Conservation (phyloP, 2,329 filamentous ascomycete genomes). For the Lasiodiplodia sp. region DNA sequence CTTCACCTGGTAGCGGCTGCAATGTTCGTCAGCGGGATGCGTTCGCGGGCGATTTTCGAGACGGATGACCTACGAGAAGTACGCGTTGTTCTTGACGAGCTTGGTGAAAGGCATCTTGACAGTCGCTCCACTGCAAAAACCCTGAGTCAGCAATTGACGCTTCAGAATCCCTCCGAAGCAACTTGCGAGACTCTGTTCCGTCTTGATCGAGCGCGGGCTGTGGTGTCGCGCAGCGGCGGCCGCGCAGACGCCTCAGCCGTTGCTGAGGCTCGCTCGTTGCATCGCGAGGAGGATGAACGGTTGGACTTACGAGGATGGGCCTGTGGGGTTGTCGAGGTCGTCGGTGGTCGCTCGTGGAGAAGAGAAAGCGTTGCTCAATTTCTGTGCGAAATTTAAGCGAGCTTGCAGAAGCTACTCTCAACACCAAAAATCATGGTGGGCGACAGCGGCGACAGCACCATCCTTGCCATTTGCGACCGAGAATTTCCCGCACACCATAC, state of each 20-base stretch:
- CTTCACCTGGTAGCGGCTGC: conserved; percentile 98
- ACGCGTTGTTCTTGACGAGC: conserved; percentile 95
- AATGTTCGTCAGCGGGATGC: conserved; percentile 36
- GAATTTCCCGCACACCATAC: neutral
- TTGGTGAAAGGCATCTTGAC: conserved; percentile 59
- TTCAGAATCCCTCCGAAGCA: conserved; percentile 95
- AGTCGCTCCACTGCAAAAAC: conserved; percentile 65
- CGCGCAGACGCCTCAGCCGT: conserved; percentile 20
- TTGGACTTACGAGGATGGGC: conserved; percentile 27
- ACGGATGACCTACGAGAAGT: conserved; percentile 82
- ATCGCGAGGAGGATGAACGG: conserved; percentile 8
- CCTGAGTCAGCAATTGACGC: conserved; percentile 99
- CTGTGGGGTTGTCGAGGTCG: conserved; percentile 29
- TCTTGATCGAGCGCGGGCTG: conserved; percentile 9
- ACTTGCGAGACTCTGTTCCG: conserved; percentile 68
- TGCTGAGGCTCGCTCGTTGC: conserved; percentile 23
- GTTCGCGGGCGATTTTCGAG: neutral
- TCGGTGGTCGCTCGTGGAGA: conserved; percentile 29
- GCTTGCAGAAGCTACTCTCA: conserved; percentile 23
- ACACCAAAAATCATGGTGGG: conserved; percentile 27
- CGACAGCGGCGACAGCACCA: conserved; percentile 2
- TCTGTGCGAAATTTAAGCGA: conserved; percentile 31
- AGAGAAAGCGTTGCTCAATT: conserved; percentile 16
- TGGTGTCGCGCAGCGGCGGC: conserved; percentile 2
- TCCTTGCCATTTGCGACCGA: conserved; percentile 1